Base-by-base conservation (phyloP, 306 rosid species). In the Citrullus amarus region DNA sequence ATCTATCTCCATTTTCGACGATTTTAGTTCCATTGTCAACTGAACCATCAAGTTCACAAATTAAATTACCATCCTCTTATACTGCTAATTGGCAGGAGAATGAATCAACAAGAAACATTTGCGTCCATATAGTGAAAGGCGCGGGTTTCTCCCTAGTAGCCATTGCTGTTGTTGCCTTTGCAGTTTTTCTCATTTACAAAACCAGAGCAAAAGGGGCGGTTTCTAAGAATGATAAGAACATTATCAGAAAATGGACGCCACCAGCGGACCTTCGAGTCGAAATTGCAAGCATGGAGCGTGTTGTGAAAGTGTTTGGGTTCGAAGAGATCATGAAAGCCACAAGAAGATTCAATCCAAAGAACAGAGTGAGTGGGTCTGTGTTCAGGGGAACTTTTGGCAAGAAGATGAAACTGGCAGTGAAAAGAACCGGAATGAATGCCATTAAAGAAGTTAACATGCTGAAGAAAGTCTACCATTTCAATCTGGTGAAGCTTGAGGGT, bases 381-480 rank as follows among this genome's bases (percentile, higher is more conserved):
- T 87, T 54, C 44, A 34, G 80, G 0, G 89, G 96, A 7, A 73
- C 75, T 14, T 90, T 86, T 51, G 82, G 84, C 7, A 34, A 16
- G 67, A 71, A 81, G 2, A 78, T 66, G 59, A 48, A 22, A 17
- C 59, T 87, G 68, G 94, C 88, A 7, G 85, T 89, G 14, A 93
- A 90, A 80, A 84, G 51, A 76, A 80, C 83, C 81, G 83, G 72
- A 6, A 69, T 25, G 73, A 87, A 88, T 59, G 88, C 83, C 12
- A 76, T 86, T 55, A 83, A 75, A 76, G 92, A 88, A 86, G 91
- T 93, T 59, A 88, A 84, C 69, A 81, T 88, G 82, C 82, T 89
- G 76, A 80, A 83, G 78, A 89, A 79, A 84, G 79, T 93, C 83
- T 86, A 89, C 75, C 96, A 89, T 58, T 88, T 88, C 87, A 93